Evolutionary conservation across 441 rosid genomes (phyloP).

Genomic region (Daphne laureola): DNA sequence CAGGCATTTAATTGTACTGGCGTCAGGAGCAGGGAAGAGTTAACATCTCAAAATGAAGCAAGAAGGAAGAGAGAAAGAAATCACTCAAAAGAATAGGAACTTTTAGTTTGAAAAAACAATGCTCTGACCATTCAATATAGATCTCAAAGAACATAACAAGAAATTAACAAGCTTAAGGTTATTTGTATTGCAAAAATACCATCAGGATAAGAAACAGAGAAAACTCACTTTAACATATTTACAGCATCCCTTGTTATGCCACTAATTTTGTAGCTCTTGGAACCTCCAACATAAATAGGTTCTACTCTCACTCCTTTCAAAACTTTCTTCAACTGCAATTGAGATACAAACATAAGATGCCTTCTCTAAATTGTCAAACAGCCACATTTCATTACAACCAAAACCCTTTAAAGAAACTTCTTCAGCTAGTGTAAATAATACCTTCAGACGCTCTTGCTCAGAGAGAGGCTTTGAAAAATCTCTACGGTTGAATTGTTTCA

Average conservation of each 20-base stretch:
- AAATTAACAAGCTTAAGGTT: too few relatives aligned
- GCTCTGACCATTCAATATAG: background rate
- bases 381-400: too few relatives aligned
- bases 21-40: background rate
- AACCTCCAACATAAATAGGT: background rate
- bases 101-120: background rate
- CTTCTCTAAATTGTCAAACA: background rate
- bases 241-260: background rate
- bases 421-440: too few relatives aligned
- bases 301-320: slow-evolving; percentile 1
- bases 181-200: too few relatives aligned
- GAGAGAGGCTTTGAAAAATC: too few relatives aligned
- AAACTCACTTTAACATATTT: background rate
- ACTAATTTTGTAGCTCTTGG: background rate
- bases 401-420: too few relatives aligned
- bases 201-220: background rate
- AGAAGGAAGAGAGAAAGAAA: too few relatives aligned
- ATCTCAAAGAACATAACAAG: too few relatives aligned
- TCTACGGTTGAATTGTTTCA: too few relatives aligned
- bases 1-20: too few relatives aligned
- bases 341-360: background rate
- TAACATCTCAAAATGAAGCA: background rate
- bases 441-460: too few relatives aligned
- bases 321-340: background rate
- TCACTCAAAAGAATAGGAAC: too few relatives aligned